Base-by-base conservation (phyloP, 2,329 filamentous ascomycete species). In the Sclerotinia sclerotiorum region DNA sequence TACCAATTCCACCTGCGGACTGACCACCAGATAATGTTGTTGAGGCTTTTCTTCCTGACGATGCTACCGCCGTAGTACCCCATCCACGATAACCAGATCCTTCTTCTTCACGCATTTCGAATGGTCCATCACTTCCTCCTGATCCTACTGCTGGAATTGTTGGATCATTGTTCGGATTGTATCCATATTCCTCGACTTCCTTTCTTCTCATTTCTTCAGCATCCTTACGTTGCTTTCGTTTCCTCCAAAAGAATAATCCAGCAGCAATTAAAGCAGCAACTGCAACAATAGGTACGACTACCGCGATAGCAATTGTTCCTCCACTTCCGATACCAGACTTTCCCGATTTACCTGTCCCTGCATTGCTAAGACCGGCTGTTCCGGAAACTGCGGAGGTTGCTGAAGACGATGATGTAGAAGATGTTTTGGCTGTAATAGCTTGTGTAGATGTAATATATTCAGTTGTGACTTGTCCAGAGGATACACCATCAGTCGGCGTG, bases 101-200 rank as follows among this genome's bases (percentile, higher is more conserved):
- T 69, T 86, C 85, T 71, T 93, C 91, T 76, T 97, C 92, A 69
- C 87, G 85, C 89, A 94, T 93, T 78, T 94, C 88, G 74, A 88
- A 88, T 54, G 85, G 81, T 65, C 84, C 85, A 66, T 85, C 87
- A 7, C 76, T 79, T 15, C 81, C 81, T 8, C 71, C 71, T 6
- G 68, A 70, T 7, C 72, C 83, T 35, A 86, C 82, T 13, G 84
- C 83, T 10, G 88, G 88, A 17, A 97, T 83, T 0, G 91, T 93
- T 0, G 94, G 93, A 77, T 97, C 94, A 70, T 93, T 90, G 80
- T 98, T 98, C n/a, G 95, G 95, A 79, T 98, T 98, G 83, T 94
- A 98, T 44, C 91, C 90, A 78, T 98, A 98, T 77, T 98, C 95
- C 79, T 98, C 94, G 15, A 97, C 93, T 80, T 99, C 95, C 81